A percentile compares a stretch with the other conserved stretches of the same genome.
These are phyloP conservation scores for Colletotrichum musicola DNA, from an alignment of 2,329 filamentous ascomycete species.

Conservation along the genomic window DNA sequence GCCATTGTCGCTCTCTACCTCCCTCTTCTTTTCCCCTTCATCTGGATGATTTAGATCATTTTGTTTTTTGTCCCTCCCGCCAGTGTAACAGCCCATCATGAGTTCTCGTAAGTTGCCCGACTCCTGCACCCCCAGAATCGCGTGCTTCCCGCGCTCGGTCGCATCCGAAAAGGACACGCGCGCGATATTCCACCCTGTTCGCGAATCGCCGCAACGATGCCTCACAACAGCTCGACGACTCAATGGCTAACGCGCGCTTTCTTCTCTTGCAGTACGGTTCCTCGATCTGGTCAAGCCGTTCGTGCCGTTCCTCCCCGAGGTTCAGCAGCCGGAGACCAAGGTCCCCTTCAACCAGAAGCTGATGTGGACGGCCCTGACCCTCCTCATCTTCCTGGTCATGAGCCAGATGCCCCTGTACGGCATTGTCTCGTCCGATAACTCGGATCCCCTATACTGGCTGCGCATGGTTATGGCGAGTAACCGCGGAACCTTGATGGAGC, in stretches of 20 bases:
- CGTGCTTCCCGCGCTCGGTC: conserved; percentile 21
- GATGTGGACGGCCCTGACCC: conserved; percentile 94
- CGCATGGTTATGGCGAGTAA: conserved; percentile 99
- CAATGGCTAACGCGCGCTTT: conserved; percentile 34
- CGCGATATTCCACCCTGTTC: conserved; percentile 2
- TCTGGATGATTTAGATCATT: conserved; percentile 52
- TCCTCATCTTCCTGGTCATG: conserved; percentile 99
- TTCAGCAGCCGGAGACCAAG: conserved; percentile 98
- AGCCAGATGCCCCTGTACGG: conserved; percentile 99
- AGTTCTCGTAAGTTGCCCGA: conserved; percentile 64
- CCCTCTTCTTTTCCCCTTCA: conserved; percentile 48
- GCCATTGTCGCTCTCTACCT: conserved; percentile 41
- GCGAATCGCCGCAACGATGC: neutral
- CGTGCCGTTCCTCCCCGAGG: conserved; percentile 99
- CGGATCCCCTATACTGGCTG: conserved; percentile 99
- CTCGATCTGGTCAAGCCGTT: conserved; percentile 99
- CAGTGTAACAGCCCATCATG: conserved; percentile 58
- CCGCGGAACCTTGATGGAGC: conserved; percentile 93
- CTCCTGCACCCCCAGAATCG: conserved; percentile 21
- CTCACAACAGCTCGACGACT: neutral
- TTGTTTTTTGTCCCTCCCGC: conserved; percentile 48
- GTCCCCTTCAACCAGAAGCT: conserved; percentile 98
- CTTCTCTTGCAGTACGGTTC: conserved; percentile 82
- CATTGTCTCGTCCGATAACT: conserved; percentile 98
- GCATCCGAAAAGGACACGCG: conserved; percentile 31